Conservation (phyloP, 371 early-diverging fungal species). For the Mortierella sp. region DNA sequence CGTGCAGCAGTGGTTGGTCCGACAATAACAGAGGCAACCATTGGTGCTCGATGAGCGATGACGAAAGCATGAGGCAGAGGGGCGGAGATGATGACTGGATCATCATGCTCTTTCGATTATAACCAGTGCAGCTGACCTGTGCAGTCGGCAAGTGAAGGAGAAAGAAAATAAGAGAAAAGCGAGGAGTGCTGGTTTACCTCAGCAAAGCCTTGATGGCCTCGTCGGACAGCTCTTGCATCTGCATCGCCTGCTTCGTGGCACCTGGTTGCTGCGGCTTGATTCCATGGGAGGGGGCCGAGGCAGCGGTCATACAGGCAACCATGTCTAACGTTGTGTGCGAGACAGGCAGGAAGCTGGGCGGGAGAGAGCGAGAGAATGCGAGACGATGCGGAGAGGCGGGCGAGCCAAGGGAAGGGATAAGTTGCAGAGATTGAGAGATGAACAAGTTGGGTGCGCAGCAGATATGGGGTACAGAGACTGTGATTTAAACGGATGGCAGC, state of each 20-base stretch:
- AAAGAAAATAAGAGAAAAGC: neutral
- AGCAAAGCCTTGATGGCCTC: conserved; percentile 52
- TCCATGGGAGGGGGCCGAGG: conserved; percentile 27
- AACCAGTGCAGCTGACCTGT: too few relatives aligned
- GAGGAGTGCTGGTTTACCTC: conserved; percentile 27
- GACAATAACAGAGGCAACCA: too few relatives aligned
- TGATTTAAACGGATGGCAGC: neutral
- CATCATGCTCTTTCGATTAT: too few relatives aligned
- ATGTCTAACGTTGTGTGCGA: conserved; percentile 11
- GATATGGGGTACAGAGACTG: neutral
- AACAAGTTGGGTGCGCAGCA: conserved; percentile 5
- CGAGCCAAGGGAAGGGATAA: too few relatives aligned
- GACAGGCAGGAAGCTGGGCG: neutral
- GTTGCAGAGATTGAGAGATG: neutral
- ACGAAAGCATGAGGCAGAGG: too few relatives aligned
- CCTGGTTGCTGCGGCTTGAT: conserved; percentile 33
- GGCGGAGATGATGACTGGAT: too few relatives aligned
- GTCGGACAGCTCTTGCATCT: conserved; percentile 48
- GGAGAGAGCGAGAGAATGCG: neutral
- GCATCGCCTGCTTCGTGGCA: conserved; percentile 26
- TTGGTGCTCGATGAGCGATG: too few relatives aligned
- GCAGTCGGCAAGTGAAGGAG: neutral
- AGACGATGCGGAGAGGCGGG: neutral
- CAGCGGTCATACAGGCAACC: conserved; percentile 46
- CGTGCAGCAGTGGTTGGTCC: too few relatives aligned